Conservation (phyloP, 2,329 filamentous ascomycete genomes). For the Annulohypoxylon truncatum region DNA sequence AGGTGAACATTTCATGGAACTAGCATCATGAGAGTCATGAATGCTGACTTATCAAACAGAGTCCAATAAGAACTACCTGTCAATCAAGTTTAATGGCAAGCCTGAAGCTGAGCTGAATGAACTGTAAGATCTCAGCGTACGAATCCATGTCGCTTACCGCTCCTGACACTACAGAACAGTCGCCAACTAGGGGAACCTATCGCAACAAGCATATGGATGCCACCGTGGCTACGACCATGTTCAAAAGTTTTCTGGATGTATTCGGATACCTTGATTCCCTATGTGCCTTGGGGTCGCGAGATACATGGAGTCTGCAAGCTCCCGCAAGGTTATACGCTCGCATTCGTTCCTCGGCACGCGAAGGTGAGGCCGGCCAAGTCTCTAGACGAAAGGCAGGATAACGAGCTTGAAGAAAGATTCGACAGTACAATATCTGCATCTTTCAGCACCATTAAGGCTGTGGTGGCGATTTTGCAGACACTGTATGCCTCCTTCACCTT, state of each 20-base stretch:
- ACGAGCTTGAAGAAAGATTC: not conserved
- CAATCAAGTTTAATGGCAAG: not conserved
- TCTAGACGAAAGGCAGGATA: not conserved
- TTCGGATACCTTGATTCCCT: not conserved
- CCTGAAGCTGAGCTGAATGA: not conserved
- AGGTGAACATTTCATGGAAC: not conserved
- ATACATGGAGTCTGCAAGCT: not conserved
- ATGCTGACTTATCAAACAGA: not conserved
- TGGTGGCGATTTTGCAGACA: not conserved
- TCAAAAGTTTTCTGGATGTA: not conserved
- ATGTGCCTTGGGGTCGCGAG: not conserved
- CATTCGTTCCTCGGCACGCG: not conserved
- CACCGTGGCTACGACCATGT: not conserved
- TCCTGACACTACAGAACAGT: not conserved
- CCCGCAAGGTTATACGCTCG: not conserved
- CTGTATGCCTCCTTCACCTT: not conserved
- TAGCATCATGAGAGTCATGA: not conserved
- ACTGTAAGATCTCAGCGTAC: not conserved
- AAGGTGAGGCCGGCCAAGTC: not conserved
- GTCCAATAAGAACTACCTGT: not conserved
- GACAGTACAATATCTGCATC: not conserved
- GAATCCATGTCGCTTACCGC: not conserved
- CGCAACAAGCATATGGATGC: not conserved
- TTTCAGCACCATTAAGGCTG: not conserved
- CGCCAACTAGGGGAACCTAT: not conserved